Conservation (phyloP, 2,329 filamentous ascomycete genomes). For the Colletotrichum ledebouriae region DNA sequence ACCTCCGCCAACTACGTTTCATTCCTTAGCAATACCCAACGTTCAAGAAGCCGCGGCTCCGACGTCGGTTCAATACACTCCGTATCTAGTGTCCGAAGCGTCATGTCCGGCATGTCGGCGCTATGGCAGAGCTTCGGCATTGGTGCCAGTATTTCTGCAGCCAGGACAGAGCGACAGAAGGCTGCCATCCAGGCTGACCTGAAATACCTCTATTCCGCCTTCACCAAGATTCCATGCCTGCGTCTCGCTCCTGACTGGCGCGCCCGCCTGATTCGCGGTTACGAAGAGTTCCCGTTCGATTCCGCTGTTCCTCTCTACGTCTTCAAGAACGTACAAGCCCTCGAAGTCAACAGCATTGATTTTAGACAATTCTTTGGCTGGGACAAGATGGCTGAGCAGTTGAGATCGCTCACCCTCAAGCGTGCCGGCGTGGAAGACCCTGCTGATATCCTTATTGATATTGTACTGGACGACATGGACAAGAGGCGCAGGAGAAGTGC, state of each 20-base stretch:
- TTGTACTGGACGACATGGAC: slow-evolving; percentile 97
- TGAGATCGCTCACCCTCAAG: slow-evolving; percentile 90
- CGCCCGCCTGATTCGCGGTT: slow-evolving; percentile 89
- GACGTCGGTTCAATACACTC: slow-evolving; percentile 95
- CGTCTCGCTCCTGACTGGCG: slow-evolving; percentile 93
- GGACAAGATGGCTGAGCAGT: slow-evolving; percentile 92
- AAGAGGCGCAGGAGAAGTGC: slow-evolving; percentile 89
- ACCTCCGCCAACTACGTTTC: slow-evolving; percentile 95
- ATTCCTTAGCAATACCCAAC: slow-evolving; percentile 87
- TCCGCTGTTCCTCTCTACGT: slow-evolving; percentile 95
- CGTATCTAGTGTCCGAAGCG: slow-evolving; percentile 95
- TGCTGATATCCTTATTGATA: slow-evolving; percentile 88
- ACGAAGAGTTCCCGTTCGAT: slow-evolving; percentile 98
- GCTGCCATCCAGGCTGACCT: slow-evolving; percentile 86
- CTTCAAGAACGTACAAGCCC: slow-evolving; percentile 95
- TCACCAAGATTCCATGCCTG: slow-evolving; percentile 96
- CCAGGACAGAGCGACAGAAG: slow-evolving; percentile 91
- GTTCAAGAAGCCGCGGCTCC: slow-evolving; percentile 81
- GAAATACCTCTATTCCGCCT: slow-evolving; percentile 97
- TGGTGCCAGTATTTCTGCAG: slow-evolving; percentile 80
- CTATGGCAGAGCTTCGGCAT: slow-evolving; percentile 92
- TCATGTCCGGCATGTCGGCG: slow-evolving; percentile 96
- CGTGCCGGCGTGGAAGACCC: slow-evolving; percentile 90
- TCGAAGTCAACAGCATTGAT: slow-evolving; percentile 96
- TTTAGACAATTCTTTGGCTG: slow-evolving; percentile 98